Base-by-base conservation (phyloP, 1,139 yeast species). In the Casaregolazyma lundiana region DNA sequence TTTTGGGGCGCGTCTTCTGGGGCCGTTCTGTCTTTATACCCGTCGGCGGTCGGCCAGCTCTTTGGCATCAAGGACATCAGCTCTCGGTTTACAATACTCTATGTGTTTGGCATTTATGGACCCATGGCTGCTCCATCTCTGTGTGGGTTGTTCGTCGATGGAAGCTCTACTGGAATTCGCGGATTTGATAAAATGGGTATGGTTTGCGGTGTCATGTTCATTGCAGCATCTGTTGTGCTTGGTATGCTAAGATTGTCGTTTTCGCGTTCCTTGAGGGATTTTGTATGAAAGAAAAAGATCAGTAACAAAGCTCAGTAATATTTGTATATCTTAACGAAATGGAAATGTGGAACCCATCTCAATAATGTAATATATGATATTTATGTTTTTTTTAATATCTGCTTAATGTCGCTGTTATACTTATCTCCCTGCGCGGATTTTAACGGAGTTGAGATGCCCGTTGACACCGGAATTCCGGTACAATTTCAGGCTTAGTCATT, bases 61-160 rank as follows among this genome's bases (percentile, higher is more conserved):
- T 58, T 59, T 50, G 63, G 62, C 1, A 73, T 80, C n/a, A 74
- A 77, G 24, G 73, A 71, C 44, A 41, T 53, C 9, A 41, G 50
- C 6, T 46, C 76, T 50, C 72, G 83, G 20, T 77, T 78, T 55
- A 81, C 84, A 0, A 67, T 79, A 59, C 76, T 80, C 54, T 77
- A 77, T 53, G 65, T 78, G 29, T 73, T 79, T 45, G 71, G 81
- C 1, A 52, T 51, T 1, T 75, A 80, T 50, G 76, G 76, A 35
- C 69, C 77, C 11, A 61, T 81, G 45, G 69, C 71, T 1, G 70
- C 76, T 2, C 65, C 76, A 49, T 77, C 79, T 24, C 65, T 76
- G 38, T 71, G 73, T 3, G 78, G 80, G 38, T 72, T 73, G 9
- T 69, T 76, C 57, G n/a, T 58, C 56, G 6, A 44, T 49, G 15